phyloP scores from a whole-genome alignment of 139 green algal species.

The Chlorella sp. region DNA sequence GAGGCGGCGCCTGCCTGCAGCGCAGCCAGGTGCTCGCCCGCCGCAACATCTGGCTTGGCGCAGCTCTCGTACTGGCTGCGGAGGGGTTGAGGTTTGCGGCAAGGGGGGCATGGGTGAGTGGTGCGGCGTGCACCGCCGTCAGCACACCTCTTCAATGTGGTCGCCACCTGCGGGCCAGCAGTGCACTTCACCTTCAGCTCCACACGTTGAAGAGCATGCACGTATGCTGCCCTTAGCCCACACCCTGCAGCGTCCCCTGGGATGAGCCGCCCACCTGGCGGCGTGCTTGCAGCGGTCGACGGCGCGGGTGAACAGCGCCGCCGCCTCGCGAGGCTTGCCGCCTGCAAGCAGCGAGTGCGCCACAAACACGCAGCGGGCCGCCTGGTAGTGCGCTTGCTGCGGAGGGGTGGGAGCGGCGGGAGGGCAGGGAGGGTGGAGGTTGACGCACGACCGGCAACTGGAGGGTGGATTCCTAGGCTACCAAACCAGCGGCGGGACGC shows the following conservation, averaged over 20 bases:
- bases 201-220: too few species aligned
- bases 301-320: constrained; percentile 65
- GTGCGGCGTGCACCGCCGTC: too few species aligned
- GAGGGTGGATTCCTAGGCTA: too few species aligned
- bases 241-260: too few species aligned
- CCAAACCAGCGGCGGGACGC: neutral
- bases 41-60: constrained; percentile 22
- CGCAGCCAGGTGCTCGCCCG: constrained; percentile 19
- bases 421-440: neutral
- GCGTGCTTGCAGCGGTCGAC: constrained; percentile 28
- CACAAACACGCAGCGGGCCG: constrained; percentile 57
- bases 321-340: constrained; percentile 61
- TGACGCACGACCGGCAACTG: too few species aligned
- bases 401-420: neutral
- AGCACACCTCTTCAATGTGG: too few species aligned
- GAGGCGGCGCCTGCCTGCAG: constrained; percentile 32
- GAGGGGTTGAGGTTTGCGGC: neutral
- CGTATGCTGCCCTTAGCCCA: too few species aligned
- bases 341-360: constrained; percentile 62
- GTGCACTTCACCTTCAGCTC: too few species aligned
- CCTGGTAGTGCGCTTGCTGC: constrained; percentile 54
- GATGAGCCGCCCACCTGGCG: constrained; percentile 1
- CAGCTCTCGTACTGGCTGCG: constrained; percentile 41
- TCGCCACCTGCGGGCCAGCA: too few species aligned
- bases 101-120: too few species aligned